Evolutionary conservation across 176 grass and related monocot genomes (phyloP).

Genomic region (Phragmites australis): DNA sequence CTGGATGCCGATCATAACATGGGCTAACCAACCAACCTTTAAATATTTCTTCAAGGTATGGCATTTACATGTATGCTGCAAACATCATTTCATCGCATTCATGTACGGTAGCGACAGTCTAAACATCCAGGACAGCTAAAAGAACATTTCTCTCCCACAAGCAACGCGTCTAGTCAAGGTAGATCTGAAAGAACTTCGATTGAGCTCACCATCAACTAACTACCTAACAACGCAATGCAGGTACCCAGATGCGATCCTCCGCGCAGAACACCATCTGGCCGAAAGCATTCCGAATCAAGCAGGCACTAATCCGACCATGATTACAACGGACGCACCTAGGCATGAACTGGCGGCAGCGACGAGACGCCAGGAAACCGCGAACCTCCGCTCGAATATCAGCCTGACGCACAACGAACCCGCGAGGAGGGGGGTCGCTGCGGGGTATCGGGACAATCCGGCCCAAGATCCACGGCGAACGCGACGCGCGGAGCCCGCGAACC

Average conservation of each 20-base stretch:
- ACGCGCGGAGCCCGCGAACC: neutral
- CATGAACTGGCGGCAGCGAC: neutral
- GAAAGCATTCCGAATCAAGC: too few species aligned
- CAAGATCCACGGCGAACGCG: conserved; percentile 31
- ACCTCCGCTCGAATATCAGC: neutral
- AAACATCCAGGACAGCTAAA: neutral
- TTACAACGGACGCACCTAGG: too few species aligned
- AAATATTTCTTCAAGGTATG: too few species aligned
- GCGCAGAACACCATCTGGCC: neutral
- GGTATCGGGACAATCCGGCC: neutral
- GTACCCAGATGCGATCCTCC: neutral
- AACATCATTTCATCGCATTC: neutral
- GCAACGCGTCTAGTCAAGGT: conserved; percentile 2
- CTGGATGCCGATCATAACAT: too few species aligned
- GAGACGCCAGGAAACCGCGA: neutral
- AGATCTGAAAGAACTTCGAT: conserved; percentile 32
- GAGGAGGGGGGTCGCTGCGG: neutral
- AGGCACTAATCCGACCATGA: too few species aligned
- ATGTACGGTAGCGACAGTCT: neutral
- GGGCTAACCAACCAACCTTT: neutral
- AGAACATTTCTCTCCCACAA: neutral
- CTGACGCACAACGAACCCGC: neutral
- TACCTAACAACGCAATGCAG: conserved; percentile 35
- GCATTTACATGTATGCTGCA: too few species aligned
- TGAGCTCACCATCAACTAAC: neutral